phyloP scores from a whole-genome alignment of 2,329 filamentous ascomycete species.

The Tolypocladium nubicola region DNA sequence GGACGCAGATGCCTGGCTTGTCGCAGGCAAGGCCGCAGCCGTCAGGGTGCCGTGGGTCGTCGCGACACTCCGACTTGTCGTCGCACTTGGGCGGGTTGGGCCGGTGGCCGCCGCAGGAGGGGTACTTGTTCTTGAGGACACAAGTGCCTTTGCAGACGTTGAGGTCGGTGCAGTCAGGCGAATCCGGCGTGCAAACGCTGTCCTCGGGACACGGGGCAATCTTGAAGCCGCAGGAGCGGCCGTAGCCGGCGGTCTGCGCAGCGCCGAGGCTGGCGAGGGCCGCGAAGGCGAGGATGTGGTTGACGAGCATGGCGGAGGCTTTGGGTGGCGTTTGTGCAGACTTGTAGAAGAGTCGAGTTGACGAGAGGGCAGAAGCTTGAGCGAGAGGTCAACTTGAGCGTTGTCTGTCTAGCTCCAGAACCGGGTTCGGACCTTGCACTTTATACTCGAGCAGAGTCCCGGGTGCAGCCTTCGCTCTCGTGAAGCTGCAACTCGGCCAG shows the following conservation, averaged over 20 bases:
- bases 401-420: too few species aligned
- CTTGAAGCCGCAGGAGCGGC: conserved; percentile 15
- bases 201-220: conserved; percentile 16
- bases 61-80: conserved; percentile 14
- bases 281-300: conserved; percentile 8
- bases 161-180: conserved; percentile 12
- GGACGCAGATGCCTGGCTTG: conserved; percentile 20
- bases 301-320: conserved; percentile 11
- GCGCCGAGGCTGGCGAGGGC: conserved; percentile 9
- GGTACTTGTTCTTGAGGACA: conserved; percentile 17
- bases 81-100: conserved; percentile 14
- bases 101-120: conserved; percentile 19
- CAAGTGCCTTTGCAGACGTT: conserved; percentile 18
- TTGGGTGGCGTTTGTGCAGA: background rate
- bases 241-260: conserved; percentile 2
- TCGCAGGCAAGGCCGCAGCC: conserved; percentile 25
- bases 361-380: background rate
- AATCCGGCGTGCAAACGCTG: conserved; percentile 14
- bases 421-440: too few species aligned
- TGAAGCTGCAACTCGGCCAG: too few species aligned
- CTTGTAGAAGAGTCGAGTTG: background rate
- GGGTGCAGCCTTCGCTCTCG: too few species aligned
- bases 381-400: too few species aligned
- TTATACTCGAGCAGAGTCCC: too few species aligned
- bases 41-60: conserved; percentile 21